Base-by-base conservation (phyloP, 1,284 basidiomycete genomes). In the Puccinia hordei region DNA sequence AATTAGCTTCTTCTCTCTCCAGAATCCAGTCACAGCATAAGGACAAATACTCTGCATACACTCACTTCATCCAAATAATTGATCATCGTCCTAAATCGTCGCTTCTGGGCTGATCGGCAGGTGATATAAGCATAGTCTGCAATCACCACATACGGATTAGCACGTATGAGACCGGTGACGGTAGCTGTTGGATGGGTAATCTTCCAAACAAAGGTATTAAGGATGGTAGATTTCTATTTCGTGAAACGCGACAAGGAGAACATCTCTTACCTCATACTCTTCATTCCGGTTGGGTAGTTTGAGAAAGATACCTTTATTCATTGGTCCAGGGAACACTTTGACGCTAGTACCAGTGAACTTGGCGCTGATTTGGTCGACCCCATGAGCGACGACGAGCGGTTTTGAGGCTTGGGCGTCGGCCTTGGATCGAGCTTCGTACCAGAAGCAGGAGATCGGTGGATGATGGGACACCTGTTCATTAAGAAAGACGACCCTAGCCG, bases 21-120 rank as follows among this genome's bases (percentile, higher is more conserved):
- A 13, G 17, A 41, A 44, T 12, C 15, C 22, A 27, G 19, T 38
- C 46, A 27, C 27, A 33, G 17, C n/a, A 8, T 1, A n/a, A n/a
- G n/a, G n/a, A n/a, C n/a, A n/a, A n/a, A n/a, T n/a, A n/a, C n/a
- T n/a, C n/a, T n/a, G n/a, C 22, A 35, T n/a, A 13, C 33, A 85
- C 90, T 71, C 82, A 93, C 92, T 90, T 99, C 95, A 84, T 99
- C 96, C 87, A 95, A 95, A 88, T 97, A 98, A 84, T 96, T 94
- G 80, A 97, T 89, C 81, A 99, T 89, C 9, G 93, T 89, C 76
- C 95, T 89, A 83, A 94, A 90, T 83, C 89, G 89, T 80, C 85
- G 85, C 53, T 88, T 87, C 24, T 88, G 89, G 24, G 89, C 87
- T 81, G 88, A 88, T 17, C 88, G 88, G 84, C 93, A 94, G 24